A percentile compares a stretch with the other conserved stretches of the same genome.
Conservation (phyloP, 1,284 basidiomycete species). For the Golubevia pallescens region DNA sequence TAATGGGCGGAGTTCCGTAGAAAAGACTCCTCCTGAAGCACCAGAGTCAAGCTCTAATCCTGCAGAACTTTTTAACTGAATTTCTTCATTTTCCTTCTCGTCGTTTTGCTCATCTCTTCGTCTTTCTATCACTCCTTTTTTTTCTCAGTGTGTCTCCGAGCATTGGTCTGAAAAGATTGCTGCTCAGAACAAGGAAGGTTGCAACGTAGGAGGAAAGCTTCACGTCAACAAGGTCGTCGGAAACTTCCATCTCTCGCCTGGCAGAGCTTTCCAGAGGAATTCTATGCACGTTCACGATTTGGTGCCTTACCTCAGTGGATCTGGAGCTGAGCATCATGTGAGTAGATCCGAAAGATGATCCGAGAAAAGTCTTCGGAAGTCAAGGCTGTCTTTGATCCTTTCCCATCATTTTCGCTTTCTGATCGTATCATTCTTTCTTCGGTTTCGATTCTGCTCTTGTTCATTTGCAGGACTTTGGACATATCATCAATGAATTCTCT, state of each 20-base stretch:
- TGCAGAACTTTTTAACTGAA: background rate
- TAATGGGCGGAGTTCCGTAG: no score
- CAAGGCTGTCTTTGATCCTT: no score
- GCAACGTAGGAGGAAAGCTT: conserved; percentile 82
- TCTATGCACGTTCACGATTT: conserved; percentile 85
- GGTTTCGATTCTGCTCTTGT: background rate
- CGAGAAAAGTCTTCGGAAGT: background rate
- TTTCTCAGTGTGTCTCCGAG: conserved; percentile 78
- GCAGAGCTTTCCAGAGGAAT: conserved; percentile 88
- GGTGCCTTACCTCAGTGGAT: conserved; percentile 80
- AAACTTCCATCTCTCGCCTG: conserved; percentile 70
- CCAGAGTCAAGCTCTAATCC: background rate
- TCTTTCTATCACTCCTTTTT: background rate
- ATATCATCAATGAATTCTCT: conserved; percentile 80
- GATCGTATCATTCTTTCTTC: no score
- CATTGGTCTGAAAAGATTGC: conserved; percentile 93
- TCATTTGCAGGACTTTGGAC: conserved; percentile 79
- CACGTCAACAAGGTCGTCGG: conserved; percentile 75
- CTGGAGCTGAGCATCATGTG: conserved; percentile 43
- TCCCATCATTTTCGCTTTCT: no score
- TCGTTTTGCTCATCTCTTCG: no score
- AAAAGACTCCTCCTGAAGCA: no score
- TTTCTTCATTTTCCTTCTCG: no score
- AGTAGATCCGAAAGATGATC: background rate
- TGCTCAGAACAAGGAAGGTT: conserved; percentile 91